Evolutionary conservation across 805 yeast genomes (phyloP).

Genomic region (Jamesozyma lodderae): DNA sequence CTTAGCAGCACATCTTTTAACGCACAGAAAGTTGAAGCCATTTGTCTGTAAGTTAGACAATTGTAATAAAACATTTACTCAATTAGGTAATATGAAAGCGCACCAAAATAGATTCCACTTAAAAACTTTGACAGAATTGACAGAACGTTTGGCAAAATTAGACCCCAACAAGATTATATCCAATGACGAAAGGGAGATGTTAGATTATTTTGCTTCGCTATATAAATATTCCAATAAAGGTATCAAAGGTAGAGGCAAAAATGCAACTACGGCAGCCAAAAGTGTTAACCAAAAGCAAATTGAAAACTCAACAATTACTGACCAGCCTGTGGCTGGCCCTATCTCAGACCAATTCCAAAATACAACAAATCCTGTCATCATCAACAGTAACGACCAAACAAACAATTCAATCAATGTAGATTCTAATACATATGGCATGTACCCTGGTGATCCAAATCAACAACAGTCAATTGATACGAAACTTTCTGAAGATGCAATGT

Average conservation of each 20-base stretch:
- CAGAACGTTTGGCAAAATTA: constrained; percentile 56
- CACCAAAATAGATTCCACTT: constrained; percentile 88
- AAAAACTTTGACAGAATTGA: constrained; percentile 56
- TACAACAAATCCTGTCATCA: too few species aligned
- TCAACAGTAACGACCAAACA: too few species aligned
- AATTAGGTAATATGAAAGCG: constrained; percentile 85
- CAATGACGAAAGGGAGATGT: constrained; percentile 52
- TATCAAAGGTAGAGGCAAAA: constrained; percentile 26
- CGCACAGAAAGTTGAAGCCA: constrained; percentile 74
- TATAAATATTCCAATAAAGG: constrained; percentile 88
- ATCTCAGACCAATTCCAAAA: too few species aligned
- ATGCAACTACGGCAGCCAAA: too few species aligned
- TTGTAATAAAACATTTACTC: constrained; percentile 81
- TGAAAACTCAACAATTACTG: too few species aligned
- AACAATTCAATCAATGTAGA: too few species aligned
- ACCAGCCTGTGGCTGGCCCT: too few species aligned
- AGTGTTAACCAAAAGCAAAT: too few species aligned
- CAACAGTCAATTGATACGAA: too few species aligned
- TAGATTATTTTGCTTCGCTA: constrained; percentile 69
- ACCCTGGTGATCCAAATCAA: neutral
- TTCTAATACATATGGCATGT: too few species aligned
- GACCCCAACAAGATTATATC: constrained; percentile 45
- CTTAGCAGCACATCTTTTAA: constrained; percentile 75
- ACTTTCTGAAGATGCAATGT: neutral
- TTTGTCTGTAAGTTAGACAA: constrained; percentile 69